Base-by-base conservation (phyloP, 345 rosid species). In the Erodium maritimum region DNA sequence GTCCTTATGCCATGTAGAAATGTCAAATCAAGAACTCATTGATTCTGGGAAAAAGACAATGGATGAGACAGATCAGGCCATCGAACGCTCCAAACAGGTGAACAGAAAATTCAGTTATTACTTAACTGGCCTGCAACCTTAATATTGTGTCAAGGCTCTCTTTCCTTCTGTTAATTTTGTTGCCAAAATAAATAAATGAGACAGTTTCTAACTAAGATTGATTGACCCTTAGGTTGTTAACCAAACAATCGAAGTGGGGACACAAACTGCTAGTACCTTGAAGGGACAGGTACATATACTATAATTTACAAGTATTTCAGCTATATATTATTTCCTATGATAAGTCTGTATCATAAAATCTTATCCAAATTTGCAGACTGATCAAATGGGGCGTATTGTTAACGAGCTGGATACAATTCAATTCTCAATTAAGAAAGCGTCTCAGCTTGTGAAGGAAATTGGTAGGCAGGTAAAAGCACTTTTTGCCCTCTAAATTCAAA, bases 161-260 rank as follows among this genome's bases (percentile, higher is more conserved):
- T 29, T 11, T 6, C 37, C 37, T 29, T 29, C 1, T 29, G 37
- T 29, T 29, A 29, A 6, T 5, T 29, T 29, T 29, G 37, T 29
- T 29, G 9, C 37, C 37, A 5, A n/a, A n/a, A 65, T 73, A 21
- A 54, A 52, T 56, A 57, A 23, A 29, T 3, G 34, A 8, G 8
- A 8, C 2, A 42, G 11, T 42, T 42, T 42, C 12, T 9, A 42
- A 42, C 51, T 55, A 63, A 29, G n/a, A 4, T 17, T 25, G 66
- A 50, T 69, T 64, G 57, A 23, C 55, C 50, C 17, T 12, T 65
- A 93, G 99, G 96, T 82, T 75, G 99, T 93, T 63, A 82, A 82
- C 65, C 97, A 90, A 85, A 93, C 99, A 65, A 0, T 93, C n/a
- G 96, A 93, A 79, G 97, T 93, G 69, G 99, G 99, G 75, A 87